phyloP scores from a whole-genome alignment of 1,284 basidiomycete genomes.

The Chondrostereum purpureum region DNA sequence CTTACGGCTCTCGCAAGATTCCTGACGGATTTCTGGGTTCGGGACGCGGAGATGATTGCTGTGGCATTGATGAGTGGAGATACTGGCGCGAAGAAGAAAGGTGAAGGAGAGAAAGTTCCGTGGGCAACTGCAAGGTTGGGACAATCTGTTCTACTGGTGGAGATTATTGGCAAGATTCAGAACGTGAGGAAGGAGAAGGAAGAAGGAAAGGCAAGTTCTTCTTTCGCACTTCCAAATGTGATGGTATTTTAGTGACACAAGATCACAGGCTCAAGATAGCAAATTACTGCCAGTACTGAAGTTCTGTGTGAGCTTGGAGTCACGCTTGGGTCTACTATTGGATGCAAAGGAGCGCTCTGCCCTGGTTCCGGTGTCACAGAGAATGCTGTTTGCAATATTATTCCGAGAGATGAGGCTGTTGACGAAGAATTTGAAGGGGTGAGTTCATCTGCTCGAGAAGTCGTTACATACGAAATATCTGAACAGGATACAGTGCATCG shows the following conservation, averaged over 20 bases:
- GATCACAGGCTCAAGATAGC: slow-evolving; percentile 23
- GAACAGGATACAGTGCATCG: slow-evolving; percentile 33
- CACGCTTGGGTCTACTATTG: slow-evolving; percentile 49
- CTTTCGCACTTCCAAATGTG: too few relatives aligned
- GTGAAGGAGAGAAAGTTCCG: slow-evolving; percentile 16
- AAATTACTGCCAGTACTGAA: slow-evolving; percentile 31
- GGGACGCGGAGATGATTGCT: slow-evolving; percentile 72
- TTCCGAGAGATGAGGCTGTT: slow-evolving; percentile 57
- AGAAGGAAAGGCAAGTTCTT: slow-evolving; percentile 26
- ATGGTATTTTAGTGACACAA: too few relatives aligned
- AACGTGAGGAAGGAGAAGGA: slow-evolving; percentile 35
- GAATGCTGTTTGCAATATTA: slow-evolving; percentile 49
- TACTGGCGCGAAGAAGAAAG: slow-evolving; percentile 24
- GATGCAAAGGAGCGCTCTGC: slow-evolving; percentile 54
- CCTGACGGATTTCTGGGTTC: slow-evolving; percentile 60
- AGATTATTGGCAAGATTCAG: slow-evolving; percentile 53
- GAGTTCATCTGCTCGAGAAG: slow-evolving; percentile 19
- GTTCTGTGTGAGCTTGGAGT: slow-evolving; percentile 55
- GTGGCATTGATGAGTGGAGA: slow-evolving; percentile 61
- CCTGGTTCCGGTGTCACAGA: slow-evolving; percentile 45
- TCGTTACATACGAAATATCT: neutral
- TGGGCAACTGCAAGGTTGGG: slow-evolving; percentile 54
- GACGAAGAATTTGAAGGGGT: slow-evolving; percentile 57
- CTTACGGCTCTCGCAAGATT: slow-evolving; percentile 46
- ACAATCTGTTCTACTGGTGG: slow-evolving; percentile 57